Percentiles rank a stretch among this genome's conserved stretches.
These are phyloP conservation scores for Balamuthia mandrillaris DNA, from an alignment of 208 protist species.

Conservation along the genomic window DNA sequence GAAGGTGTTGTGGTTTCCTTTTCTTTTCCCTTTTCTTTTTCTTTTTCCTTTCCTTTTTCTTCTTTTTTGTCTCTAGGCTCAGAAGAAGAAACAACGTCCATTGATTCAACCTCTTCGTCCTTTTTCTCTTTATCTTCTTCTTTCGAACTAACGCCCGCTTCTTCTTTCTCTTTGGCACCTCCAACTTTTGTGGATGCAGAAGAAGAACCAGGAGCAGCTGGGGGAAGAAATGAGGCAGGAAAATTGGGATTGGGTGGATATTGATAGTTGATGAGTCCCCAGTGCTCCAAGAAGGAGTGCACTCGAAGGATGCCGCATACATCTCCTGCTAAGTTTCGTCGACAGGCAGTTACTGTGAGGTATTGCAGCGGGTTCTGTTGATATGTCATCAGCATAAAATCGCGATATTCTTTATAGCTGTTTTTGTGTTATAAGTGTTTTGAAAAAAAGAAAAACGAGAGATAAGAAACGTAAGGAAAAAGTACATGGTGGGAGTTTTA, in stretches of 20 bases:
- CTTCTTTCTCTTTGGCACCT: too few species aligned
- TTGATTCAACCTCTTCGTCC: too few species aligned
- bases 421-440: not conserved
- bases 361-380: conserved; percentile 66
- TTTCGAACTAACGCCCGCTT: too few species aligned
- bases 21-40: too few species aligned
- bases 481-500: conserved; percentile 64
- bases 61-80: too few species aligned
- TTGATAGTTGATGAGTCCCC: conserved; percentile 75
- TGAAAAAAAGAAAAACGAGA: not conserved
- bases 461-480: not conserved
- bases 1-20: too few species aligned
- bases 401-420: conserved; percentile 70
- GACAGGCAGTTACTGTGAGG: conserved; percentile 68
- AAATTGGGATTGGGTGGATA: not conserved
- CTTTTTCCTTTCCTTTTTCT: too few species aligned
- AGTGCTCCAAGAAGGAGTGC: conserved; percentile 75
- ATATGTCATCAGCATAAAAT: conserved; percentile 73
- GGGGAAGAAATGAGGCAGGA: not conserved
- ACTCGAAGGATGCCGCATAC: conserved; percentile 62
- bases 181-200: too few species aligned
- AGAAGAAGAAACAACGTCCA: too few species aligned
- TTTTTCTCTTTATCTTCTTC: too few species aligned
- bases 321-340: conserved; percentile 71
- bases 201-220: not conserved